Percentiles rank a stretch among this genome's conserved stretches.
phyloP scores from a whole-genome alignment of 495 filamentous ascomycete genomes.

The Melanomma pulvis-pyrius region DNA sequence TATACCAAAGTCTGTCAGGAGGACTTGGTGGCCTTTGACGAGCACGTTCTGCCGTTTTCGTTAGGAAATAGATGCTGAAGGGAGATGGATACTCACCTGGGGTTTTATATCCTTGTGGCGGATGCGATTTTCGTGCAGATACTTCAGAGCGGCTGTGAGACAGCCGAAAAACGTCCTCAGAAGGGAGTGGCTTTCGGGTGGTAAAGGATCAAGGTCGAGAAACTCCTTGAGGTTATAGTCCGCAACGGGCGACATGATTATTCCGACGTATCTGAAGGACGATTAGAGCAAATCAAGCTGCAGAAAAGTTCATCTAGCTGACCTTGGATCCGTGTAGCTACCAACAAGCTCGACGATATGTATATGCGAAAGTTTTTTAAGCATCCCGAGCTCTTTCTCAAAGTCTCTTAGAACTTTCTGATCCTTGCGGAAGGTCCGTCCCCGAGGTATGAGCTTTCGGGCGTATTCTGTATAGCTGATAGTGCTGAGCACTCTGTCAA shows the following conservation, averaged over 20 bases:
- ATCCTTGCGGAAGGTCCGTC: not conserved
- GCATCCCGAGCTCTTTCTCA: constrained; percentile 11
- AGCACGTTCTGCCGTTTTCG: constrained; percentile 25
- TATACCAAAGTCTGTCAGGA: constrained; percentile 25
- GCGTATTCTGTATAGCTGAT: not conserved
- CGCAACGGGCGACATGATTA: constrained; percentile 18
- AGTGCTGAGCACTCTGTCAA: not conserved
- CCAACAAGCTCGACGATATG: constrained; percentile 17
- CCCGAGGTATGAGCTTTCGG: not conserved
- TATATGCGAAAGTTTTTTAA: constrained; percentile 19
- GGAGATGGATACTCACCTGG: too few species aligned
- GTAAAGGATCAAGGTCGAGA: not conserved
- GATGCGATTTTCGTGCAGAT: constrained; percentile 17
- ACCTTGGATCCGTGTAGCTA: constrained; percentile 21
- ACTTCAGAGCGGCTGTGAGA: constrained; percentile 8
- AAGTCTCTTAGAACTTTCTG: not conserved
- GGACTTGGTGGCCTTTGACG: not conserved
- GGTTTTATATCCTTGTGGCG: constrained; percentile 31
- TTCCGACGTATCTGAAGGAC: not conserved
- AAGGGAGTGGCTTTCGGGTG: not conserved
- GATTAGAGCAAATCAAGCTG: too few species aligned
- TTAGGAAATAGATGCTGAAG: too few species aligned
- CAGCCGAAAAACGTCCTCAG: constrained; percentile 15
- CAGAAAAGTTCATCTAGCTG: too few species aligned
- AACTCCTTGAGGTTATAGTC: constrained; percentile 16